These are phyloP conservation scores for Anisodus acutangulus DNA, from an alignment of 257 asterid genomes.

Conservation along the genomic window DNA sequence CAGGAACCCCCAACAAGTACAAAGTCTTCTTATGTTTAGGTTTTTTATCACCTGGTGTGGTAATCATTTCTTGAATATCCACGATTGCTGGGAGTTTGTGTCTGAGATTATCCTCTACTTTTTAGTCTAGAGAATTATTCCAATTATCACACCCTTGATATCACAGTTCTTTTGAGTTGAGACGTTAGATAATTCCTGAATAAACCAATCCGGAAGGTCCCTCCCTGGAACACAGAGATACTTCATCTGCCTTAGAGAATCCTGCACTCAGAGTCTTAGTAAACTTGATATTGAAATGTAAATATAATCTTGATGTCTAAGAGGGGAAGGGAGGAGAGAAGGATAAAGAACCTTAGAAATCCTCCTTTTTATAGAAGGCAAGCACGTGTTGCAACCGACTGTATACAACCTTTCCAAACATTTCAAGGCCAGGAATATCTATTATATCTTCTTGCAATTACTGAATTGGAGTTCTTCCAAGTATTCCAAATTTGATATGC, in stretches of 20 bases:
- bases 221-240: constrained; percentile 40
- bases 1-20: constrained; percentile 34
- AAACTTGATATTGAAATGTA: not conserved
- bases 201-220: constrained; percentile 44
- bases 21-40: constrained; percentile 13
- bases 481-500: not conserved
- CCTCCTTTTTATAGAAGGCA: constrained; percentile 25
- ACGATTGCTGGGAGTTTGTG: constrained; percentile 33
- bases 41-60: constrained; percentile 29
- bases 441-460: not conserved
- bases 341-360: constrained; percentile 39
- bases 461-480: not conserved
- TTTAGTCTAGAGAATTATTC: constrained; percentile 33
- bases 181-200: constrained; percentile 31
- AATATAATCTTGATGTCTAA: not conserved
- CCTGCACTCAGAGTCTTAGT: constrained; percentile 33
- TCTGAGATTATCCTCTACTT: constrained; percentile 32
- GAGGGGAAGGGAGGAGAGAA: not conserved
- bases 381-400: constrained; percentile 34
- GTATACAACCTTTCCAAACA: constrained; percentile 40
- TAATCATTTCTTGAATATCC: constrained; percentile 36
- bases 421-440: constrained; percentile 41
- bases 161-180: constrained; percentile 30
- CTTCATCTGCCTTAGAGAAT: constrained; percentile 33
- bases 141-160: constrained; percentile 38